A percentile compares a stretch with the other conserved stretches of the same genome.
Evolutionary conservation across 1,284 basidiomycete genomes (phyloP).

Genomic region (Stygiomarasmius scandens): DNA sequence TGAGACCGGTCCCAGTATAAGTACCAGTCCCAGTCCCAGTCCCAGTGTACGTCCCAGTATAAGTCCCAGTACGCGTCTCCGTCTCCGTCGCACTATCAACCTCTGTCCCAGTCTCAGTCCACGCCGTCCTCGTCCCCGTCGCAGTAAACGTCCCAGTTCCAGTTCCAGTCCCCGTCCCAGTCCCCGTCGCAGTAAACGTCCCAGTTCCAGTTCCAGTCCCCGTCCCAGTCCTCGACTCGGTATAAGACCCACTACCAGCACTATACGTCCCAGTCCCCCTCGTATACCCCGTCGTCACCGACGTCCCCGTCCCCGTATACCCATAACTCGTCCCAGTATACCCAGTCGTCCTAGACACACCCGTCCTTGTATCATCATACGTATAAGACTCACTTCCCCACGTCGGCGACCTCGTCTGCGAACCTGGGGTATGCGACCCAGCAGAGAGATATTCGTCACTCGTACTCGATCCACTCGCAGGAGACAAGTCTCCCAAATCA

Average conservation of each 20-base stretch:
- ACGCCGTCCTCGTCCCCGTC: conserved; percentile 1
- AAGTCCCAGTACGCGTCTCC: too few species aligned
- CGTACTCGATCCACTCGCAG: too few species aligned
- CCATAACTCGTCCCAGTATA: too few species aligned
- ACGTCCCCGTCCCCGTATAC: background rate
- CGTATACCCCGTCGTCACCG: conserved; percentile 12
- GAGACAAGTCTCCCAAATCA: conserved; percentile 59
- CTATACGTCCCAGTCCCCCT: background rate
- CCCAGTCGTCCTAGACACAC: too few species aligned
- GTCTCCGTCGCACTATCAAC: too few species aligned
- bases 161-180: conserved; percentile 32
- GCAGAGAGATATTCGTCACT: background rate
- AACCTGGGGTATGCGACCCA: background rate
- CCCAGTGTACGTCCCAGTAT: too few species aligned
- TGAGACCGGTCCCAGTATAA: conserved; percentile 26
- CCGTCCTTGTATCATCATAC: conserved; percentile 29
- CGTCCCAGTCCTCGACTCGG: background rate
- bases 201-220: background rate
- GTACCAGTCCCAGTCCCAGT: conserved; percentile 18
- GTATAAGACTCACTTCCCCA: background rate
- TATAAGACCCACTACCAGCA: background rate
- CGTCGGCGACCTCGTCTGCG: background rate
- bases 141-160: conserved; percentile 14
- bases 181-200: conserved; percentile 35
- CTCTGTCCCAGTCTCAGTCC: conserved; percentile 9